Percentiles rank a stretch among this genome's conserved stretches.
Conservation (phyloP, 1,284 basidiomycete species). For the Puccinia hordei region DNA sequence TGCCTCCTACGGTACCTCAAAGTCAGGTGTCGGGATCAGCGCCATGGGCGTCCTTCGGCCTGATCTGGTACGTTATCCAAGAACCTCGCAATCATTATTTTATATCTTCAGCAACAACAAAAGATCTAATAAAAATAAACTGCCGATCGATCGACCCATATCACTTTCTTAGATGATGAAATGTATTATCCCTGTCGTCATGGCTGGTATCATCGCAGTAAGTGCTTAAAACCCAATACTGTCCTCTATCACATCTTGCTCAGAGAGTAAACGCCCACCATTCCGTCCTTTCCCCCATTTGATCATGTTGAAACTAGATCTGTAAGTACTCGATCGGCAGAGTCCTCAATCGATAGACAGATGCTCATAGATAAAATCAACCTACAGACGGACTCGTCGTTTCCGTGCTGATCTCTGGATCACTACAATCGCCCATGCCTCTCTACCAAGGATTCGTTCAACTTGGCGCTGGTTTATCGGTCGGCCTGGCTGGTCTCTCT, state of each 20-base stretch:
- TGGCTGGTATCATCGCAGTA: slow-evolving; percentile 60
- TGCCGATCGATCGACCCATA: background rate
- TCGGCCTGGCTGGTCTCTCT: slow-evolving; percentile 62
- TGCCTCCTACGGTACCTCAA: slow-evolving; percentile 61
- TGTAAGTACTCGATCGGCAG: slow-evolving; percentile 48
- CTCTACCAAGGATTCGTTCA: slow-evolving; percentile 62
- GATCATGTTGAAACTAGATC: slow-evolving; percentile 46
- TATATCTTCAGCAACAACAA: background rate
- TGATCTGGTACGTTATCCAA: slow-evolving; percentile 58
- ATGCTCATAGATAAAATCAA: slow-evolving; percentile 51
- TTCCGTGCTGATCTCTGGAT: slow-evolving; percentile 61
- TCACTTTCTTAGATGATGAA: slow-evolving; percentile 36
- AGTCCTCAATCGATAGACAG: slow-evolving; percentile 7
- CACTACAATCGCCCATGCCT: slow-evolving; percentile 61
- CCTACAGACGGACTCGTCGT: slow-evolving; percentile 61
- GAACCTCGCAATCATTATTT: background rate
- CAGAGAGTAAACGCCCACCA: background rate
- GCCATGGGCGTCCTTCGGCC: slow-evolving; percentile 63
- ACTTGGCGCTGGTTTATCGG: slow-evolving; percentile 62
- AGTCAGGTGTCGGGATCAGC: slow-evolving; percentile 63
- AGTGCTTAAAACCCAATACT: slow-evolving; percentile 3
- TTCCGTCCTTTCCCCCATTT: background rate
- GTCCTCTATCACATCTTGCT: background rate
- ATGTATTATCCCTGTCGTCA: slow-evolving; percentile 58
- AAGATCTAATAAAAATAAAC: background rate